phyloP scores from a whole-genome alignment of 2,329 filamentous ascomycete species.

The Alternaria arborescens region DNA sequence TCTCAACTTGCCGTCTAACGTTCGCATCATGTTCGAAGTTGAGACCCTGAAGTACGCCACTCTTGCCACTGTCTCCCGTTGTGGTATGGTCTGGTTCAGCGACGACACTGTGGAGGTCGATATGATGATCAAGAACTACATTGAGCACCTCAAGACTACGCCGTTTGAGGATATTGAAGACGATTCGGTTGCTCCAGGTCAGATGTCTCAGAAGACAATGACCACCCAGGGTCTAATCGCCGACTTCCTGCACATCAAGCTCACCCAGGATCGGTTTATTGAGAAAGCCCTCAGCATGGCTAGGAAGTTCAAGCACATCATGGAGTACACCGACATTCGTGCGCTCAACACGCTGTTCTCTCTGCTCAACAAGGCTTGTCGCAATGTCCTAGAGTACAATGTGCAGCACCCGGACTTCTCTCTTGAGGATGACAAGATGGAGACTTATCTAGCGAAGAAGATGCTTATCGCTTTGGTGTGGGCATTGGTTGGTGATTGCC shows the following conservation, averaged over 20 bases:
- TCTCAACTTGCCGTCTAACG: constrained; percentile 90
- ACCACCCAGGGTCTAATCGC: constrained; percentile 82
- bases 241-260: constrained; percentile 76
- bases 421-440: constrained; percentile 86
- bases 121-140: constrained; percentile 93
- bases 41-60: constrained; percentile 98
- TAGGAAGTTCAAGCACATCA: constrained; percentile 87
- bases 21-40: constrained; percentile 99
- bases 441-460: constrained; percentile 92
- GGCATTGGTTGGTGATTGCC: constrained; percentile 95
- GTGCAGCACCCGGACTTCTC: constrained; percentile 93
- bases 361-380: constrained; percentile 89
- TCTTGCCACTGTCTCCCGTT: constrained; percentile 97
- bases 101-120: constrained; percentile 92
- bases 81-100: constrained; percentile 99
- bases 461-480: constrained; percentile 90
- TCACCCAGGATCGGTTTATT: constrained; percentile 83
- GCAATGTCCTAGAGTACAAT: constrained; percentile 95
- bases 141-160: constrained; percentile 80
- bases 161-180: constrained; percentile 97
- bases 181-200: constrained; percentile 72
- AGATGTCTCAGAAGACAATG: constrained; percentile 70
- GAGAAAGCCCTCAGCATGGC: constrained; percentile 79
- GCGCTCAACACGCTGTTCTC: constrained; percentile 95
- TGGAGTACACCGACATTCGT: constrained; percentile 94